phyloP scores from a whole-genome alignment of 768 basidiomycete species.

The Dacryopinax primogenitus region DNA sequence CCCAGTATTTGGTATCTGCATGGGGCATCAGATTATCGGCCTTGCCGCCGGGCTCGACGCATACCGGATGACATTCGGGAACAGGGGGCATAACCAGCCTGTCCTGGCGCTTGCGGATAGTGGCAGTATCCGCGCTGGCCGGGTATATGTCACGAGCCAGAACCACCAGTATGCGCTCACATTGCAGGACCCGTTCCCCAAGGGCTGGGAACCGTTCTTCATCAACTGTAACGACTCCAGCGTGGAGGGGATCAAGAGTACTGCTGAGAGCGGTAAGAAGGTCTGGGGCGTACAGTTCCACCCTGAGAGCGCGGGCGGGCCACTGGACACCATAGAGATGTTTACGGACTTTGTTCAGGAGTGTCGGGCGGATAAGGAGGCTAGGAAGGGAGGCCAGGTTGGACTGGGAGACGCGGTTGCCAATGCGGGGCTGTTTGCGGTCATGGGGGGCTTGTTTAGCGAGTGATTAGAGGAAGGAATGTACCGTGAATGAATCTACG shows the following conservation, averaged over 20 bases:
- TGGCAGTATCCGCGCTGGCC: conserved; percentile 86
- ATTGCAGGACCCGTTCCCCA: conserved; percentile 87
- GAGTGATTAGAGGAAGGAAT: not conserved
- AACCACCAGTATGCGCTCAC: conserved; percentile 98
- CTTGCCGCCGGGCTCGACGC: conserved; percentile 94
- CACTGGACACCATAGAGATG: conserved; percentile 98
- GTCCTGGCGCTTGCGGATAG: conserved; percentile 88
- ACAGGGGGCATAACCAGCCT: conserved; percentile 97
- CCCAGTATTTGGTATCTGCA: conserved; percentile 96
- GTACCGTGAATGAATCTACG: not conserved
- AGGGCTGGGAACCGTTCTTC: conserved; percentile 98
- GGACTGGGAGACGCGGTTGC: not conserved
- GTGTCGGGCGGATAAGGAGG: conserved; percentile 37
- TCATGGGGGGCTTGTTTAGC: not conserved
- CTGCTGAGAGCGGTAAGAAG: conserved; percentile 71
- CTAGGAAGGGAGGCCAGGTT: not conserved
- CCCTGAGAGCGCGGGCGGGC: conserved; percentile 96
- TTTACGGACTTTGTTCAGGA: conserved; percentile 82
- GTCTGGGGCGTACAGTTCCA: conserved; percentile 99
- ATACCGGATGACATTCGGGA: conserved; percentile 99
- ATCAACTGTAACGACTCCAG: conserved; percentile 99
- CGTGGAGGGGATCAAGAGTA: conserved; percentile 96
- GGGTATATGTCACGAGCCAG: conserved; percentile 96
- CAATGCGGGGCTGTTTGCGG: not conserved
- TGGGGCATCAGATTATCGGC: conserved; percentile 97